phyloP scores from a whole-genome alignment of 2,329 filamentous ascomycete genomes.

The Lizonia empirigonia region DNA sequence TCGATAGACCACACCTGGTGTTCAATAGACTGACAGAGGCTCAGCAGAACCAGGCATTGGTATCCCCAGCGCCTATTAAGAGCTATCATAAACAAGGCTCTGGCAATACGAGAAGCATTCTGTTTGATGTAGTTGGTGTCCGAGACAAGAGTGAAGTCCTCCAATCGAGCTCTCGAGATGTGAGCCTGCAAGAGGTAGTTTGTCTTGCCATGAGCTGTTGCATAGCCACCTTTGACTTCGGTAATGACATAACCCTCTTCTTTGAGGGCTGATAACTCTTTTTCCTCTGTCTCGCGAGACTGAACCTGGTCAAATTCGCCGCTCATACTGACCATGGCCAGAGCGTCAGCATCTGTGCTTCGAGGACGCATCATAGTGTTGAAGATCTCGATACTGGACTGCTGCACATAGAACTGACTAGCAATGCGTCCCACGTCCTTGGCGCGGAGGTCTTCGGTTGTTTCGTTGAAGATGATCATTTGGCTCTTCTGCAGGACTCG shows the following conservation, averaged over 20 bases:
- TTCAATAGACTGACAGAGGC: constrained; percentile 95
- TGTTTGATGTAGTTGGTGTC: constrained; percentile 95
- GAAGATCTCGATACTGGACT: constrained; percentile 94
- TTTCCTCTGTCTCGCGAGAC: constrained; percentile 84
- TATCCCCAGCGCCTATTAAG: constrained; percentile 95
- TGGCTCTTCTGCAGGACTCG: constrained; percentile 87
- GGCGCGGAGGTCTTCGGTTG: constrained; percentile 86
- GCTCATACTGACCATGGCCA: constrained; percentile 97
- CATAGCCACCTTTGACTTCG: constrained; percentile 72
- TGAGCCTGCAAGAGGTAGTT: constrained; percentile 95
- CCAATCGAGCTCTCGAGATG: constrained; percentile 83
- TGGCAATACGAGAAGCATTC: constrained; percentile 91
- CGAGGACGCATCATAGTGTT: constrained; percentile 90
- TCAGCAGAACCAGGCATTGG: constrained; percentile 88
- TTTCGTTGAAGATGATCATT: constrained; percentile 99
- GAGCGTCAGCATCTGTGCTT: constrained; percentile 86
- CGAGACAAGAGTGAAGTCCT: constrained; percentile 92
- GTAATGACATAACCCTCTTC: constrained; percentile 71
- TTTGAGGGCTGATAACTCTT: constrained; percentile 78
- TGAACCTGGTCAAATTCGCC: constrained; percentile 98
- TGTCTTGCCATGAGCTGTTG: constrained; percentile 82
- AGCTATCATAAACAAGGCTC: constrained; percentile 96
- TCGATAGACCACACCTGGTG: constrained; percentile 94
- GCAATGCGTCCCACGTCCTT: constrained; percentile 97
- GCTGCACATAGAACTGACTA: constrained; percentile 94